Evolutionary conservation across 345 rosid species (phyloP).

Genomic region (Litchi chinensis): DNA sequence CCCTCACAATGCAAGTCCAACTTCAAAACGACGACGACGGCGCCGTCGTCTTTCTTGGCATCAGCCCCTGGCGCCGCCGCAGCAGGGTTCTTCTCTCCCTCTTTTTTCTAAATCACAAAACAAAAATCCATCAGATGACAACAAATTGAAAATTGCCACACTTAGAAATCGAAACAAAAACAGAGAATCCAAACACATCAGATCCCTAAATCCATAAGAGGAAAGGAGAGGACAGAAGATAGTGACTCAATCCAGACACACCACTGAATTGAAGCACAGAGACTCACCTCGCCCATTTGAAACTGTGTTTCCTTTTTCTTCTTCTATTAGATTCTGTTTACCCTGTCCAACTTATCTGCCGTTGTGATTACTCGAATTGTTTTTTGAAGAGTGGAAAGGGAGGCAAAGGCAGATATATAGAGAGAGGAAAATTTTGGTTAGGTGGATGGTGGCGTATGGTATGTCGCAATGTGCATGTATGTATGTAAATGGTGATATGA

Average conservation of each 20-base stretch:
- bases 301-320: background rate
- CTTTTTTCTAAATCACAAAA: slow-evolving; percentile 39
- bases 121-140: background rate
- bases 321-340: background rate
- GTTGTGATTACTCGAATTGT: background rate
- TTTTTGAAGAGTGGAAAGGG: slow-evolving; percentile 30
- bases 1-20: slow-evolving; percentile 89
- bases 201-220: too few species aligned
- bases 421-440: slow-evolving; percentile 3
- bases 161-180: too few species aligned
- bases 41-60: slow-evolving; percentile 49
- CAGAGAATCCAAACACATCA: too few species aligned
- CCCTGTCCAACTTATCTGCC: background rate
- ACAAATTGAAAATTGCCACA: background rate
- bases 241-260: too few species aligned
- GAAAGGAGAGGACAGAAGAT: too few species aligned
- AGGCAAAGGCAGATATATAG: slow-evolving; percentile 36
- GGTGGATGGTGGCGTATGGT: background rate
- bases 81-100: slow-evolving; percentile 46
- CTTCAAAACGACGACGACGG: slow-evolving; percentile 55
- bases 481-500: background rate
- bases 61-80: slow-evolving; percentile 34
- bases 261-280: background rate
- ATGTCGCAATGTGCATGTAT: slow-evolving; percentile 18
- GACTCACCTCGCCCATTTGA: slow-evolving; percentile 59